Evolutionary conservation across 805 yeast species (phyloP).

Genomic region (Candida railenensis): DNA sequence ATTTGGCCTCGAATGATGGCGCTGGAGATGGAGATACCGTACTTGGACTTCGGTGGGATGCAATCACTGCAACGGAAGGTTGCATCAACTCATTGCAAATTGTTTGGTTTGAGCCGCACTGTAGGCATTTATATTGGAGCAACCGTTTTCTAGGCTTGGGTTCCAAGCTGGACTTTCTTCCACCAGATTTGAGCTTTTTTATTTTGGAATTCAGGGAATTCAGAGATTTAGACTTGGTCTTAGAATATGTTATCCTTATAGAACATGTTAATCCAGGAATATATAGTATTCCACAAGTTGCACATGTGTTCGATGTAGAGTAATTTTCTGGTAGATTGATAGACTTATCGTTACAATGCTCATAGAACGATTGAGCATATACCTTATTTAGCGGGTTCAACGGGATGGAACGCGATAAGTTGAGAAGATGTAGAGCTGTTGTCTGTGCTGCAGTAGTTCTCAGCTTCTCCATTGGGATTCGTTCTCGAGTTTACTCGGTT

Average conservation of each 20-base stretch:
- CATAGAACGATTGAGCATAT: slow-evolving; percentile 21
- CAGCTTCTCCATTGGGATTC: slow-evolving; percentile 5
- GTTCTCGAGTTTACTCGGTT: too few species aligned
- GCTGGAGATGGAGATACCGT: slow-evolving; percentile 1
- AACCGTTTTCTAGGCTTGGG: slow-evolving; percentile 9
- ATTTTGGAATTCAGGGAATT: slow-evolving; percentile 1
- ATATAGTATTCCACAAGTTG: slow-evolving; percentile 27
- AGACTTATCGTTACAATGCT: slow-evolving; percentile 19
- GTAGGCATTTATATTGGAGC: slow-evolving; percentile 17
- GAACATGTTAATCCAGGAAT: slow-evolving; percentile 36
- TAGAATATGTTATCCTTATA: slow-evolving; percentile 18
- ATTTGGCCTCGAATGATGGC: slow-evolving; percentile 19
- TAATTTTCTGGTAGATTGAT: slow-evolving; percentile 26
- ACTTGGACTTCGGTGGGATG: background rate
- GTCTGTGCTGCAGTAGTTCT: slow-evolving; percentile 14
- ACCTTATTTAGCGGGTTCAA: slow-evolving; percentile 23
- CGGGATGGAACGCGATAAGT: slow-evolving; percentile 27
- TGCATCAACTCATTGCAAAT: slow-evolving; percentile 4
- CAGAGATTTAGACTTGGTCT: slow-evolving; percentile 1
- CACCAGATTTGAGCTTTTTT: slow-evolving; percentile 3
- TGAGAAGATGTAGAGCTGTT: slow-evolving; percentile 25
- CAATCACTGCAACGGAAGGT: background rate
- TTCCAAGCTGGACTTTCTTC: background rate
- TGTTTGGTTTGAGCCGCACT: slow-evolving; percentile 15
- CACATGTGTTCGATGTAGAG: slow-evolving; percentile 26